Base-by-base conservation (phyloP, 1,284 basidiomycete species). In the Tilletia walkeri region DNA sequence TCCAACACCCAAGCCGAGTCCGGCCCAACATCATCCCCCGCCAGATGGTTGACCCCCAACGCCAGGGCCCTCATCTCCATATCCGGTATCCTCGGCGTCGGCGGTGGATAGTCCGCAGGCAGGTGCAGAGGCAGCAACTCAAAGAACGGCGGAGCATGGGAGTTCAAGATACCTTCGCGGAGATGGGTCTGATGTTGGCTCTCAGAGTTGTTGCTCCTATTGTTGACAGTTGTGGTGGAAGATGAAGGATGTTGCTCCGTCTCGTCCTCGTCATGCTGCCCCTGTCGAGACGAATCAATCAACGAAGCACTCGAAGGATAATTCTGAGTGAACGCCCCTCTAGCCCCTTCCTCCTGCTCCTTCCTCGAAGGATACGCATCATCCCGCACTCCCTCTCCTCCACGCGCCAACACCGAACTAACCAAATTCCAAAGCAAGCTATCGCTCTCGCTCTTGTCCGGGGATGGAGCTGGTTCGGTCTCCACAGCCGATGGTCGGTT, bases 1-100 rank as follows among this genome's bases (percentile, higher is more conserved):
- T 63, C 59, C 6, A 63, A 34, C 16, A 63, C 36, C 59, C 59
- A 63, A 6, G 38, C 59, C 36, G 59, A 7, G 20, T 63, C 59
- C 18, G 34, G 59, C 18, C 59, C 59, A 39, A 41, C 36, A 38
- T 63, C 59, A 14, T 24, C 18, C 4, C 59, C 59, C 18, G 59
- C 59, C 36, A 63, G 59, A 20, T 49, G 65, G 30, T 66, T 66
- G 41, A 66, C 65, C 7, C 65, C 65, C 9, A 66, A 20, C 12
- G 65, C 65, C 10, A 48, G 39, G 39, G 45, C 47, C 18, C 65
- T 39, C 9, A 66, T 12, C 20, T 66, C 47, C 47, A 48, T 49
- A 24, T 66, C 65, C 45, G 41, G 41, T 30, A 66, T 66, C 9
- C 65, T n/a, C n/a, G 65, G 65, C 7, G 65, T 66, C 12, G 65